These are phyloP conservation scores for Fusarium protoensiforme DNA, from an alignment of 2,329 filamentous ascomycete species.

Conservation along the genomic window DNA sequence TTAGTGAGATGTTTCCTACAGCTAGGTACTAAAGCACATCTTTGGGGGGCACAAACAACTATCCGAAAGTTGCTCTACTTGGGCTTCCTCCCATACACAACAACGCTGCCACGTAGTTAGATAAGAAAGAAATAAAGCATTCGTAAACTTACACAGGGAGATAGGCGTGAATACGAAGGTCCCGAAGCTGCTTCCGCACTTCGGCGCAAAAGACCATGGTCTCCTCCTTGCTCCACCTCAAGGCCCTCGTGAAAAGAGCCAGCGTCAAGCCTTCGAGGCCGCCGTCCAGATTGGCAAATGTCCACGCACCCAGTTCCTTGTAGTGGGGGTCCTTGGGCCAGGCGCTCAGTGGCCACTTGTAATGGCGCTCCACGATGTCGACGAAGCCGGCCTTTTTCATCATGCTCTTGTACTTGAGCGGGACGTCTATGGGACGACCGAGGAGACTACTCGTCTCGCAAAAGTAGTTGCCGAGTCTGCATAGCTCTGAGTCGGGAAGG, in stretches of 20 bases:
- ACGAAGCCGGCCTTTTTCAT: conserved; percentile 5
- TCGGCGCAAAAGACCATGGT: neutral
- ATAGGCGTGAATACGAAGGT: conserved; percentile 11
- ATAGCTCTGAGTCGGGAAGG: neutral
- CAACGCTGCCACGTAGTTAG: neutral
- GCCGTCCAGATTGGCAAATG: conserved; percentile 1
- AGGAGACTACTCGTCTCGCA: neutral
- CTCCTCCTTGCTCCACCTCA: conserved; percentile 11
- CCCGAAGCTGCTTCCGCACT: neutral
- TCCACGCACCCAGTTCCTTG: conserved; percentile 9
- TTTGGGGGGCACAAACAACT: neutral
- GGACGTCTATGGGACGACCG: neutral
- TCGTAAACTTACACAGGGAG: conserved; percentile 3
- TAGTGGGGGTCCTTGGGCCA: conserved; percentile 8
- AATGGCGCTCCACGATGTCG: neutral
- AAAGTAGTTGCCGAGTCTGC: neutral
- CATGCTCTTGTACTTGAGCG: neutral
- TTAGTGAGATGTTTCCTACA: too few relatives aligned
- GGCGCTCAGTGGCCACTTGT: conserved; percentile 9
- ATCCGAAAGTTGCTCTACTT: neutral
- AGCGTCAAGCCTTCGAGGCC: conserved; percentile 13
- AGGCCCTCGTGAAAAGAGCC: neutral
- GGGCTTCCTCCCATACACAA: conserved; percentile 10
- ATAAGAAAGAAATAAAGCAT: neutral
- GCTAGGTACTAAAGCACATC: too few relatives aligned